Evolutionary conservation across 768 basidiomycete genomes (phyloP), one percentile per base, ranked within the genome.

Genomic region (Trametes cingulata): DNA sequence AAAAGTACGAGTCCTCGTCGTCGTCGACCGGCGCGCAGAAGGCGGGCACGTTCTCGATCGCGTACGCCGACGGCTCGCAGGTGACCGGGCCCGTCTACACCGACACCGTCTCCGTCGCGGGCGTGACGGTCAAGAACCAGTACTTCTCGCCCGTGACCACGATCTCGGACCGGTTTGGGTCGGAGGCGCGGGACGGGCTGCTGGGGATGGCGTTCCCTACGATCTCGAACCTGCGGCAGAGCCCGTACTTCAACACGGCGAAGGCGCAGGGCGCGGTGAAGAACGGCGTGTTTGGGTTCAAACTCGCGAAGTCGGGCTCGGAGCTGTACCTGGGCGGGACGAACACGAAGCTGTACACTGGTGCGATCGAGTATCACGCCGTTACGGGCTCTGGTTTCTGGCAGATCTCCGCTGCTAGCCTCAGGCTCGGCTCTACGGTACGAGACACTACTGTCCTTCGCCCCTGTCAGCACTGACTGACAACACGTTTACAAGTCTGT

Each of bases 281-380:
- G 20, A 19, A 55, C 41, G 63, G 56, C 36, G 62, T 58, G 9
- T 74, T 74, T 57, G 60, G 58, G 6, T 70, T 74, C 65, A 68
- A 69, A 52, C 70, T 75, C 37, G 65, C 67, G 12, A 1, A 46
- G 7, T 46, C 57, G 37, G 72, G 69, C 22, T 67, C 65, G n/a
- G 61, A 73, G 60, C 67, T 78, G 24, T 75, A 63, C 68, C 64
- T 77, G 37, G 77, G 77, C 17, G 76, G 76, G 20, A 67, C 68
- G 45, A 73, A 77, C 58, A 45, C 64, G 5, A 52, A 65, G 19
- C 71, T 72, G 33, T 75, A 70, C 63, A 67, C 66, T 29, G 73
- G 74, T 2, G 25, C 40, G 2, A 68, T 77, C 58, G 69, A 68
- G 42, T 78, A 72, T 64, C 63, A 73, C 24, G 59, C 67, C 0